Conservation (phyloP, 805 yeast species). For the Blastobotrys peoriensis region DNA sequence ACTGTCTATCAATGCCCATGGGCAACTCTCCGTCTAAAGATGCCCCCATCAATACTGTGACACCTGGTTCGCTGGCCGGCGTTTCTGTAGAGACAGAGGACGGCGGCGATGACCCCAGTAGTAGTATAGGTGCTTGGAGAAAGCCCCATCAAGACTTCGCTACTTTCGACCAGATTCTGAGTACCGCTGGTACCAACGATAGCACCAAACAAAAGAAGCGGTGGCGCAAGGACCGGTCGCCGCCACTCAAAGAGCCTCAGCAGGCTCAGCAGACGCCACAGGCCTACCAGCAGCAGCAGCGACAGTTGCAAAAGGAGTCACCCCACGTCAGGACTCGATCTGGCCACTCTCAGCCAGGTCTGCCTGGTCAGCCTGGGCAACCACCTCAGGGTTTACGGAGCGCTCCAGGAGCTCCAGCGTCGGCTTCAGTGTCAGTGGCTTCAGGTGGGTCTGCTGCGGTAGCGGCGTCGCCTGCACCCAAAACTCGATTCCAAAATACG, state of each 20-base stretch:
- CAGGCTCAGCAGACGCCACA: neutral
- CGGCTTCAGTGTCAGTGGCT: no score
- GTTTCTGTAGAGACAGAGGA: constrained; percentile 24
- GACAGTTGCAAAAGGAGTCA: no score
- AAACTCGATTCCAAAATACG: neutral
- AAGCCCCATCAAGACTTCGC: neutral
- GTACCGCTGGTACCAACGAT: neutral
- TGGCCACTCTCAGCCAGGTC: no score
- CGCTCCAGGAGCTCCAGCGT: no score
- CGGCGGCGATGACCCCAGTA: constrained; percentile 16
- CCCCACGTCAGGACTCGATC: neutral
- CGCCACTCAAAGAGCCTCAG: neutral
- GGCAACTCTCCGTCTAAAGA: constrained; percentile 37
- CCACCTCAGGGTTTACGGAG: no score
- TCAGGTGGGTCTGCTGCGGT: neutral
- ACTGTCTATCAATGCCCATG: no score
- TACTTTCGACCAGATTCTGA: constrained; percentile 1
- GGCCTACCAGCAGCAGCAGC: neutral
- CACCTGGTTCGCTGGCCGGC: constrained; percentile 30
- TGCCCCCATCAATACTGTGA: constrained; percentile 27
- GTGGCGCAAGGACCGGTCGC: no score
- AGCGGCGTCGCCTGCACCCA: neutral
- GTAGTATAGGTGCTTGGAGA: constrained; percentile 15
- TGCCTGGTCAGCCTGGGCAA: no score
- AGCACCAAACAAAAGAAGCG: neutral